A percentile compares a stretch with the other conserved stretches of the same genome.
These are phyloP conservation scores for Apodospora peruviana DNA, from an alignment of 495 filamentous ascomycete genomes.

Conservation along the genomic window DNA sequence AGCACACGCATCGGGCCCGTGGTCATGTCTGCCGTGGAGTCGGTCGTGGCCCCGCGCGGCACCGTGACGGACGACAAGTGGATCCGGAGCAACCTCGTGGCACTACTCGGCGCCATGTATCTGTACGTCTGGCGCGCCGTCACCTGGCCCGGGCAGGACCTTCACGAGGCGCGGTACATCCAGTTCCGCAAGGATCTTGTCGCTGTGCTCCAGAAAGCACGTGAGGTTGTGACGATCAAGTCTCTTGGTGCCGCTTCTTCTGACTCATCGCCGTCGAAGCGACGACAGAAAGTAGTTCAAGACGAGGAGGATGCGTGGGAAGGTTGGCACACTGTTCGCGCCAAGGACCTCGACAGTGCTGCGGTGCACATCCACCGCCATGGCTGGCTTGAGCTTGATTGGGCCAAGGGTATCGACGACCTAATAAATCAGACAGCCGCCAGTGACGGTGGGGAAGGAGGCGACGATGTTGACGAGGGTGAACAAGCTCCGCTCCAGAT, in stretches of 20 bases:
- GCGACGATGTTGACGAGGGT: conserved; percentile 18
- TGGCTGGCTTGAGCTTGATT: conserved; percentile 62
- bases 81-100: conserved; percentile 42
- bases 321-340: conserved; percentile 35
- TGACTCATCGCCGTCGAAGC: background rate
- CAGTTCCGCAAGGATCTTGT: conserved; percentile 37
- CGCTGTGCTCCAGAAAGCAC: conserved; percentile 22
- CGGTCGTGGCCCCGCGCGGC: conserved; percentile 32
- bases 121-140: conserved; percentile 52
- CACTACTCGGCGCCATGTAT: conserved; percentile 62
- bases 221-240: background rate
- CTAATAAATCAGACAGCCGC: conserved; percentile 25
- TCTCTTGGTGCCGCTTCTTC: background rate
- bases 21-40: conserved; percentile 39
- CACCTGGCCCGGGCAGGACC: conserved; percentile 26
- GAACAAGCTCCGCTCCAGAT: conserved; percentile 25
- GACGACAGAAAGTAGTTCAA: conserved; percentile 18
- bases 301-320: conserved; percentile 37
- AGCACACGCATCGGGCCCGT: conserved; percentile 33
- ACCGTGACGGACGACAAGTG: conserved; percentile 42
- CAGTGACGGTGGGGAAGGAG: conserved; percentile 13
- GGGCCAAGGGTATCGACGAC: conserved; percentile 50
- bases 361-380: conserved; percentile 50
- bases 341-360: conserved; percentile 55
- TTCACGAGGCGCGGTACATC: conserved; percentile 31